Conservation (phyloP, 2,329 filamentous ascomycete species). For the Pyrenochaeta sp. region DNA sequence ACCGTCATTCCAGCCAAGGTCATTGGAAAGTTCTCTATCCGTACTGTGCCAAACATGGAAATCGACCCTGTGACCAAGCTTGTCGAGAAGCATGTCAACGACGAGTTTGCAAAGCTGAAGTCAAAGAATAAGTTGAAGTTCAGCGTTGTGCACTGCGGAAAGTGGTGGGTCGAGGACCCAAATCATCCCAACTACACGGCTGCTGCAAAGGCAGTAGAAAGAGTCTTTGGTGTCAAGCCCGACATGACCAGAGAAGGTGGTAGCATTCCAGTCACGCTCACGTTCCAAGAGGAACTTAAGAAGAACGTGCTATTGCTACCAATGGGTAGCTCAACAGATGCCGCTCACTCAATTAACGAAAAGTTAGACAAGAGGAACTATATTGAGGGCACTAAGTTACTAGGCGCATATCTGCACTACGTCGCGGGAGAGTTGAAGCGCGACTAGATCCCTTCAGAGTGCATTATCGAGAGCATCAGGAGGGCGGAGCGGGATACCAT, state of each 20-base stretch:
- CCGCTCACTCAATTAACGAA: conserved; percentile 97
- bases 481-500: too few species aligned
- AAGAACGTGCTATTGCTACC: conserved; percentile 97
- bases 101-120: conserved; percentile 83
- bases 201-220: conserved; percentile 93
- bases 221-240: conserved; percentile 91
- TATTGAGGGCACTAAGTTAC: conserved; percentile 94
- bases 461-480: too few species aligned
- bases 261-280: conserved; percentile 95
- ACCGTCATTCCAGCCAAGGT: conserved; percentile 99
- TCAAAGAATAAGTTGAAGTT: conserved; percentile 93
- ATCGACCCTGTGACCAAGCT: conserved; percentile 85
- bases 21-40: conserved; percentile 96
- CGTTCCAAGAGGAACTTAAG: conserved; percentile 95
- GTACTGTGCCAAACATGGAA: conserved; percentile 97
- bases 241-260: conserved; percentile 97
- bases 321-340: conserved; percentile 97
- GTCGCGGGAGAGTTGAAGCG: conserved; percentile 84
- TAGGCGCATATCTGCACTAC: conserved; percentile 95
- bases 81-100: conserved; percentile 84
- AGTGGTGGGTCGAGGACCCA: conserved; percentile 98
- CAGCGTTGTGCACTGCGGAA: conserved; percentile 85
- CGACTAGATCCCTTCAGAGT: conserved; percentile 11
- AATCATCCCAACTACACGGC: conserved; percentile 99
- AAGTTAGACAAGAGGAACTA: conserved; percentile 98